A percentile compares a stretch with the other conserved stretches of the same genome.
Conservation (phyloP, 331 rosid species). For the Cydonia oblonga region DNA sequence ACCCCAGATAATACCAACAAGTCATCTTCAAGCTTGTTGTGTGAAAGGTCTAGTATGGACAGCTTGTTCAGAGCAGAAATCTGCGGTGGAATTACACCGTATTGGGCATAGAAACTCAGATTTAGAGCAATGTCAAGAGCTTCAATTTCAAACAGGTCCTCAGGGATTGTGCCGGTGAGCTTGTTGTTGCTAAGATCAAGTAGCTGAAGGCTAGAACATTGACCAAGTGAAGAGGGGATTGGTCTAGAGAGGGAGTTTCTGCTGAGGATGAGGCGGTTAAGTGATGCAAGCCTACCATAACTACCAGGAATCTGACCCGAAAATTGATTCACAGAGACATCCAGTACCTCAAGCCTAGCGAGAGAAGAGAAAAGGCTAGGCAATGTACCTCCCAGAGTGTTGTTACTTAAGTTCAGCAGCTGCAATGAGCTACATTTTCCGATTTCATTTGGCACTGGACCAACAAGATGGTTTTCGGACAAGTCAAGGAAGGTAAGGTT, state of each 20-base stretch:
- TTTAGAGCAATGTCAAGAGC: slow-evolving; percentile 72
- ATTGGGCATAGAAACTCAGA: slow-evolving; percentile 56
- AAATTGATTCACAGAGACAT: slow-evolving; percentile 48
- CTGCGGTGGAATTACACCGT: slow-evolving; percentile 54
- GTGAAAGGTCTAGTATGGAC: slow-evolving; percentile 67
- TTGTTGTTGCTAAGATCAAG: slow-evolving; percentile 73
- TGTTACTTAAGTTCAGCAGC: slow-evolving; percentile 70
- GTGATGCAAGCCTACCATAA: slow-evolving; percentile 6
- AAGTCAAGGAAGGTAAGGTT: slow-evolving; percentile 65
- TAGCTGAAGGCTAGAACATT: slow-evolving; percentile 53
- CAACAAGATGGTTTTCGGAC: slow-evolving; percentile 51
- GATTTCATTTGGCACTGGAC: slow-evolving; percentile 52
- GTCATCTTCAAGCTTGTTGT: slow-evolving; percentile 64
- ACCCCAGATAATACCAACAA: slow-evolving; percentile 47
- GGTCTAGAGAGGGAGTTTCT: no score
- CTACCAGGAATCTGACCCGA: slow-evolving; percentile 42
- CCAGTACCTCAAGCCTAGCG: slow-evolving; percentile 54
- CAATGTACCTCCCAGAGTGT: slow-evolving; percentile 53
- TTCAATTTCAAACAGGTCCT: slow-evolving; percentile 43
- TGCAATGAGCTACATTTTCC: slow-evolving; percentile 51
- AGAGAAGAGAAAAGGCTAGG: slow-evolving; percentile 49
- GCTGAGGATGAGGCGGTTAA: no score
- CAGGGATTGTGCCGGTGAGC: slow-evolving; percentile 57
- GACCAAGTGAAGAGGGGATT: slow-evolving; percentile 19
- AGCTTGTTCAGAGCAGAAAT: slow-evolving; percentile 54